phyloP scores from a whole-genome alignment of 2,329 filamentous ascomycete genomes.

The Aspergillus phoenicis region DNA sequence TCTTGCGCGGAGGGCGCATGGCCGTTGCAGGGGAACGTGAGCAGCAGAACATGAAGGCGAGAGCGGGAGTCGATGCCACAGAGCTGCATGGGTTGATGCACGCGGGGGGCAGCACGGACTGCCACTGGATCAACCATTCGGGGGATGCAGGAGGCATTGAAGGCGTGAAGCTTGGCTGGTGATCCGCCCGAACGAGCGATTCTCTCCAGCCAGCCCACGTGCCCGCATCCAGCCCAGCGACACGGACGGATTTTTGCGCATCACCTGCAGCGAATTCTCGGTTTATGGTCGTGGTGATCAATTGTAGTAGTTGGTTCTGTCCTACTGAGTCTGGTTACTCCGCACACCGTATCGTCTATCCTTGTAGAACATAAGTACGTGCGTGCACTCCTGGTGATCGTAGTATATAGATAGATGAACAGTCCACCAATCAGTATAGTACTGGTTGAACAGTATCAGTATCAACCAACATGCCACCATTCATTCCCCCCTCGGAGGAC shows the following conservation, averaged over 20 bases:
- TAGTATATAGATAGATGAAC: neutral
- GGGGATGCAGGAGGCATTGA: neutral
- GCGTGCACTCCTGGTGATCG: neutral
- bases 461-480: neutral
- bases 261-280: no score
- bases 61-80: slow-evolving; percentile 4
- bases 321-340: no score
- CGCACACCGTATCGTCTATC: neutral
- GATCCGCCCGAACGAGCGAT: neutral
- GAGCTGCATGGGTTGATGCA: slow-evolving; percentile 12
- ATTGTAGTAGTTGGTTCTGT: no score
- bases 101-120: slow-evolving; percentile 11
- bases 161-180: neutral
- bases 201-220: slow-evolving; percentile 12
- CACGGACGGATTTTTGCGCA: neutral
- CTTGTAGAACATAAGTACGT: neutral
- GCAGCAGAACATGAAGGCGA: neutral
- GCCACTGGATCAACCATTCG: slow-evolving; percentile 5
- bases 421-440: no score
- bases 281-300: no score
- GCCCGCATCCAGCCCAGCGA: slow-evolving; percentile 8
- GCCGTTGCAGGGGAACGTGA: neutral
- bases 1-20: neutral
- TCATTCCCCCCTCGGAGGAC: slow-evolving; percentile 11
- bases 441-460: no score